These are phyloP conservation scores for Botrytis fabae DNA, from an alignment of 2,329 filamentous ascomycete species.

Conservation along the genomic window DNA sequence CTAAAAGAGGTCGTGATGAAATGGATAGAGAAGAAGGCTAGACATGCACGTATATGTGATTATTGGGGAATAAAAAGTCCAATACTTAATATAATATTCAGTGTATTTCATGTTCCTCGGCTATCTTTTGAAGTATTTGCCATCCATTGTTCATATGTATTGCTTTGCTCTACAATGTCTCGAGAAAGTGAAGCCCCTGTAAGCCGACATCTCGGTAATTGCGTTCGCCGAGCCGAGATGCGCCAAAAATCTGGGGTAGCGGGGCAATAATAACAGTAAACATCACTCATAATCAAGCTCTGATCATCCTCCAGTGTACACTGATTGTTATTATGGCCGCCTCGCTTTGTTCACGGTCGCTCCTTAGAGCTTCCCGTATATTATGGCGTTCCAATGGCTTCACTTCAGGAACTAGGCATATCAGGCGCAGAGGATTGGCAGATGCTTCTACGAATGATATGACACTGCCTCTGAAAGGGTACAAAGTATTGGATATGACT, in stretches of 20 bases:
- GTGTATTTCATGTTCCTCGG: not conserved
- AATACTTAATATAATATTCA: slow-evolving; percentile 19
- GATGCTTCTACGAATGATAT: slow-evolving; percentile 36
- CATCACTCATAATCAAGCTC: slow-evolving; percentile 8
- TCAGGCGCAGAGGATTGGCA: slow-evolving; percentile 32
- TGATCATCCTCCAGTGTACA: slow-evolving; percentile 6
- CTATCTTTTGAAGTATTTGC: not conserved
- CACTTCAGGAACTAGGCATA: slow-evolving; percentile 16
- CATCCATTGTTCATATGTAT: not conserved
- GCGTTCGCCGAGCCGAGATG: slow-evolving; percentile 18
- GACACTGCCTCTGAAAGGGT: slow-evolving; percentile 74
- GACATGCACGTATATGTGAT: not conserved
- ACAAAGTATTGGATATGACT: slow-evolving; percentile 94
- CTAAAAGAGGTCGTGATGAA: slow-evolving; percentile 53
- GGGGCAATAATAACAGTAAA: slow-evolving; percentile 17
- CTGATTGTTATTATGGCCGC: slow-evolving; percentile 26
- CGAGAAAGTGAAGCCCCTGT: not conserved
- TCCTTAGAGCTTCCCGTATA: slow-evolving; percentile 31
- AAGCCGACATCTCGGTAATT: not conserved
- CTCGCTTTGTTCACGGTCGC: slow-evolving; percentile 21
- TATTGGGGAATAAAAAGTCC: not conserved
- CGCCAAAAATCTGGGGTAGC: slow-evolving; percentile 26
- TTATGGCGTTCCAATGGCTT: slow-evolving; percentile 29
- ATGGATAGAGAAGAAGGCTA: slow-evolving; percentile 43
- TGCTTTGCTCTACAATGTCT: not conserved